Base-by-base conservation (phyloP, 2,329 filamentous ascomycete species). In the Scolecobasidium constrictum region DNA sequence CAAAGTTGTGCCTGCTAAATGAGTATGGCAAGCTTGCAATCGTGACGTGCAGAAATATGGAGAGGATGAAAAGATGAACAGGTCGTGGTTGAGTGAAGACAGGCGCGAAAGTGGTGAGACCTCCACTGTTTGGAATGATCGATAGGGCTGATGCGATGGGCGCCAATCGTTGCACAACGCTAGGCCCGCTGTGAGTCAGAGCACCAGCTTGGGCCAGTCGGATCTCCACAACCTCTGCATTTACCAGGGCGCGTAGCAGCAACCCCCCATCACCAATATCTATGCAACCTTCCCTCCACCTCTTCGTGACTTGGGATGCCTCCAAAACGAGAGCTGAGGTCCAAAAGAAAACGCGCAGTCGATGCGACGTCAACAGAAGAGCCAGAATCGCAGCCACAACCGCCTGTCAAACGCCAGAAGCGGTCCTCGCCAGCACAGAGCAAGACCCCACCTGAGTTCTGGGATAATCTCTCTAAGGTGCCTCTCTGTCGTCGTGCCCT, bases 391-490 rank as follows among this genome's bases (percentile, higher is more conserved):
- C 36, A 40, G 28, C 22, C 44, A 21, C 46, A 39, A 47, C 38
- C 28, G 26, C 17, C 47, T 26, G 19, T 35, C 35, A 47, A 48
- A 47, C 38, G 42, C 39, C 46, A 44, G 40, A 46, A 43, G 39
- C 35, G 20, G 37, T 40, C 38, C 20, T 35, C 26, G 35, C 31
- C 21, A 38, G 37, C 35, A 19, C 37, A 26, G 28, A 37, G 23
- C 43, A 47, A 45, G 23, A 47, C 46, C 11, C 42, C 46, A n/a
- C 45, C 42, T 15, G 45, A 47, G 36, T 47, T 45, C 42, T 47
- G 44, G 46, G 46, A 47, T 42, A 47, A 43, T 22, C 47, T 48
- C 45, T 48, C 46, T 7, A 23, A 20, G 46, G 38, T 48, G 33
- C 42, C 40, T 35, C 45, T 48, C 20, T 47, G 40, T 42, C 40